phyloP scores from a whole-genome alignment of 2,329 filamentous ascomycete species.

The Macrophomina tecta region DNA sequence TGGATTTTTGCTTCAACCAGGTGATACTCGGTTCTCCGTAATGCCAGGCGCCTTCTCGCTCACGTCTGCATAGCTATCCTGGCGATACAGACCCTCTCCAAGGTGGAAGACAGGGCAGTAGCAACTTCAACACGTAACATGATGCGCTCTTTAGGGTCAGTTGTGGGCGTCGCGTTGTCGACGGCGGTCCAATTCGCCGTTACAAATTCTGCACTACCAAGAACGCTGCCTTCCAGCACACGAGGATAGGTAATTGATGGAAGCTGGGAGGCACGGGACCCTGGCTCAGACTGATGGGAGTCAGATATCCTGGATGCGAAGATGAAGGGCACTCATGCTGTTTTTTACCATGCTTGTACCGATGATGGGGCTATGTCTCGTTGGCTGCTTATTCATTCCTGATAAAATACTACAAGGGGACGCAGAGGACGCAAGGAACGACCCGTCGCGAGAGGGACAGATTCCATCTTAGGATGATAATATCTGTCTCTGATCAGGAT shows the following conservation, averaged over 20 bases:
- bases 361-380: constrained; percentile 36
- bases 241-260: constrained; percentile 32
- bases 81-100: constrained; percentile 37
- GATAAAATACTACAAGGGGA: neutral
- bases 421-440: neutral
- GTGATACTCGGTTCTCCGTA: constrained; percentile 11
- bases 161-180: constrained; percentile 33
- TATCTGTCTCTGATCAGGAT: no score
- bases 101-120: constrained; percentile 36
- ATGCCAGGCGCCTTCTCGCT: neutral
- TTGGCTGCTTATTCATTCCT: neutral
- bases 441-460: neutral
- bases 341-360: constrained; percentile 35
- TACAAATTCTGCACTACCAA: constrained; percentile 13
- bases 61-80: constrained; percentile 33
- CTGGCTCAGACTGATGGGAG: constrained; percentile 28
- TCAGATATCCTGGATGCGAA: constrained; percentile 34
- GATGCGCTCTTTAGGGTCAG: constrained; percentile 36
- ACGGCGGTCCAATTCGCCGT: constrained; percentile 29
- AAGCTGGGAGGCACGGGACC: constrained; percentile 30
- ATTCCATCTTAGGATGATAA: no score
- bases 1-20: constrained; percentile 38
- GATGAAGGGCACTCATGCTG: constrained; percentile 34
- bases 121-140: constrained; percentile 39
- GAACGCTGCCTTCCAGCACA: constrained; percentile 11